Evolutionary conservation across 495 filamentous ascomycete species (phyloP).

Genomic region (Xylaria venustula): DNA sequence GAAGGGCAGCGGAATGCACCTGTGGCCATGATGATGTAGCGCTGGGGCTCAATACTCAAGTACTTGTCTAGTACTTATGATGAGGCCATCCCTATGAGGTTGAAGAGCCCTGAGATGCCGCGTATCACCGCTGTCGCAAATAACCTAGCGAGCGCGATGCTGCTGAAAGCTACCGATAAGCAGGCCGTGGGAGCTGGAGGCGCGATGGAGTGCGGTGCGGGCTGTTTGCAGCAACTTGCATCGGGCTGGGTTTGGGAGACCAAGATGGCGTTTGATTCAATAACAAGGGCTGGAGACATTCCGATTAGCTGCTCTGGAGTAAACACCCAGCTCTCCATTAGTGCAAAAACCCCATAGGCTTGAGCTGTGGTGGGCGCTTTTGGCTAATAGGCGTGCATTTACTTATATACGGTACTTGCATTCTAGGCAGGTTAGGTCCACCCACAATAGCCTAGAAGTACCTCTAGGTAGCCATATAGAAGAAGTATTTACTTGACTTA

Average conservation of each 20-base stretch:
- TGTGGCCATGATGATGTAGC: constrained; percentile 26
- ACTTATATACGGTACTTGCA: no score
- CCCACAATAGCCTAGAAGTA: no score
- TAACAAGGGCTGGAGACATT: background rate
- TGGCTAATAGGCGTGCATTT: no score
- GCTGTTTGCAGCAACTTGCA: background rate
- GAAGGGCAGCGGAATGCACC: constrained; percentile 16
- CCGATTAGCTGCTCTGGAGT: constrained; percentile 1
- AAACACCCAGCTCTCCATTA: background rate
- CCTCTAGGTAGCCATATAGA: no score
- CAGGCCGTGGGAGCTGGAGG: background rate
- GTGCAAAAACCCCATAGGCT: background rate
- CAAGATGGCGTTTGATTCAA: background rate
- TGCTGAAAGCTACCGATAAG: background rate
- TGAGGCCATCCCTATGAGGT: background rate
- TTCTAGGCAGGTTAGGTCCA: no score
- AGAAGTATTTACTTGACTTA: no score
- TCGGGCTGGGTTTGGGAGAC: background rate
- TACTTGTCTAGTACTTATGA: background rate
- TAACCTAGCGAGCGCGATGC: background rate
- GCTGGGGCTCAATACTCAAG: background rate
- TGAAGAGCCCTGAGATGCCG: background rate
- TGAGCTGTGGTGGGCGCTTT: background rate
- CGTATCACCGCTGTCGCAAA: background rate
- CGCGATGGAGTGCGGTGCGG: background rate